Evolutionary conservation across 768 basidiomycete genomes (phyloP).

Genomic region (Astraeus odoratus): DNA sequence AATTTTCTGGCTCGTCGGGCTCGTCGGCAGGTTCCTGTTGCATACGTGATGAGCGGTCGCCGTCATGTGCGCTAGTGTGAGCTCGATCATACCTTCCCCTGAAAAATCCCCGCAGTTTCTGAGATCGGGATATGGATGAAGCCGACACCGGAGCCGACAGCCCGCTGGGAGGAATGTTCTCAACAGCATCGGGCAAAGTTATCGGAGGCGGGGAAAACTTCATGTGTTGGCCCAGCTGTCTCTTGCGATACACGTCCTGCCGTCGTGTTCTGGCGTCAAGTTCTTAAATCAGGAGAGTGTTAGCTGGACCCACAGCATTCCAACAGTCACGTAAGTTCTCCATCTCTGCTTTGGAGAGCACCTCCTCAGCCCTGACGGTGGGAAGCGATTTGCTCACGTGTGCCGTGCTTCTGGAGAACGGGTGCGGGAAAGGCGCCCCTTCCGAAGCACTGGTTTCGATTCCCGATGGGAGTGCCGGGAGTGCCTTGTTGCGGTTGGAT

Average conservation of each 20-base stretch:
- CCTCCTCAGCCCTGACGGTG: conserved; percentile 12
- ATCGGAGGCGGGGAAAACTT: conserved; percentile 7
- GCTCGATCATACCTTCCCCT: conserved; percentile 15
- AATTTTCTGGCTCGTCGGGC: conserved; percentile 3
- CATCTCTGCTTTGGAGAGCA: conserved; percentile 15
- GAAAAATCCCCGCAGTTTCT: conserved; percentile 13
- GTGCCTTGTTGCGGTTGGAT: conserved; percentile 13
- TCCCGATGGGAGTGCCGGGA: conserved; percentile 16
- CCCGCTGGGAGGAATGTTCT: neutral
- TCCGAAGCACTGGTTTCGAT: neutral
- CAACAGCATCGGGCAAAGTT: conserved; percentile 7
- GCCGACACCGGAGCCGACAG: conserved; percentile 4
- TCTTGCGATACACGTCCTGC: conserved; percentile 21
- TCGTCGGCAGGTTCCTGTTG: conserved; percentile 10
- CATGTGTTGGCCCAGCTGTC: conserved; percentile 3
- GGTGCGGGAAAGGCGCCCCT: neutral
- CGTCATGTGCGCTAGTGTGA: neutral
- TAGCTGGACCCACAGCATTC: conserved; percentile 21
- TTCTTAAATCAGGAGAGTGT: conserved; percentile 3
- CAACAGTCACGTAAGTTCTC: conserved; percentile 15
- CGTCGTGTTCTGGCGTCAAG: neutral
- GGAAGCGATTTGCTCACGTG: conserved; percentile 9
- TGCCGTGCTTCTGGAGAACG: neutral
- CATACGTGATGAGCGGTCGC: neutral
- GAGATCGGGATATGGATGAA: neutral